Conservation (phyloP, 148 eudicot genomes). For the Euryodendron excelsum region DNA sequence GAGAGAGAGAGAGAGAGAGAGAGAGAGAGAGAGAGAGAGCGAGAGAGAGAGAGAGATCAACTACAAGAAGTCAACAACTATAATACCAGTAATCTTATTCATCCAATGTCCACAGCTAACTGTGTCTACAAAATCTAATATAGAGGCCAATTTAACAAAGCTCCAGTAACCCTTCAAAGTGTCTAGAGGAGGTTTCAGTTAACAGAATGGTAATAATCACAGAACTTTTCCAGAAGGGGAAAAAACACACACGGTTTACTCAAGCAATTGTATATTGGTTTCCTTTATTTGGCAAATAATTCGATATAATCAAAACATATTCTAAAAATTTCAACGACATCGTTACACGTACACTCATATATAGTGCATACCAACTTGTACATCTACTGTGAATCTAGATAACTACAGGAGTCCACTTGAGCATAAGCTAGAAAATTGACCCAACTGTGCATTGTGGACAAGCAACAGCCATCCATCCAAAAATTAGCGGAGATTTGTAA, state of each 20-base stretch:
- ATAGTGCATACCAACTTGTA: neutral
- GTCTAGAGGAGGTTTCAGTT: neutral
- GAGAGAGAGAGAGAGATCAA: neutral
- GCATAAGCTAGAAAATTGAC: neutral
- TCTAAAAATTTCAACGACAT: neutral
- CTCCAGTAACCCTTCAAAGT: neutral
- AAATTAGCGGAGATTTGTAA: neutral
- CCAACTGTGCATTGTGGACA: neutral
- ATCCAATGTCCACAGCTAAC: neutral
- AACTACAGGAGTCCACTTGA: neutral
- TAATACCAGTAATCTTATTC: neutral
- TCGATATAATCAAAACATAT: too few species aligned
- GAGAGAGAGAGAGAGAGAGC: neutral
- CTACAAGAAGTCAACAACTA: neutral
- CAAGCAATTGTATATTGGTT: neutral
- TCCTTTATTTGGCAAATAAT: conserved; percentile 2
- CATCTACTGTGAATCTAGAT: neutral
- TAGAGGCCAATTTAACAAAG: neutral
- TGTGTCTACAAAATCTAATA: neutral
- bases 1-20: neutral
- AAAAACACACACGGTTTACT: neutral
- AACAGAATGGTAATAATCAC: neutral
- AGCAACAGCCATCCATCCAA: neutral
- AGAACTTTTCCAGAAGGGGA: neutral
- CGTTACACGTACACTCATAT: neutral